Conservation (phyloP, 257 asterid genomes). For the Rhazya stricta region DNA sequence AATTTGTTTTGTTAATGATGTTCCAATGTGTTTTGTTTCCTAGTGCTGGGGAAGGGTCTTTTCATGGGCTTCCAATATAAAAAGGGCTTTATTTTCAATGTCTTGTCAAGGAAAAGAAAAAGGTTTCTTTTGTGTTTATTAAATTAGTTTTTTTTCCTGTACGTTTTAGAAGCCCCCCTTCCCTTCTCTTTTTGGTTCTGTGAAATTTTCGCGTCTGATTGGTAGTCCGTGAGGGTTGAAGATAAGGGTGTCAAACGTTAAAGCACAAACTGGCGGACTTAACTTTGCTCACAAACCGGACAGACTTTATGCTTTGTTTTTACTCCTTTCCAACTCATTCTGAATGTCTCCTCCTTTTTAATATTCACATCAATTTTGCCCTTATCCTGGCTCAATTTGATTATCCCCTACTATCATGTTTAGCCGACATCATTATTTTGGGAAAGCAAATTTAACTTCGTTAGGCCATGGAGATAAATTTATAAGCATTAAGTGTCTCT, state of each 20-base stretch:
- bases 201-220: neutral
- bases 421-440: neutral
- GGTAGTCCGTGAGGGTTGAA: neutral
- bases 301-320: neutral
- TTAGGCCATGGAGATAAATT: neutral
- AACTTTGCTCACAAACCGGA: neutral
- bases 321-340: slow-evolving; percentile 14
- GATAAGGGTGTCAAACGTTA: neutral
- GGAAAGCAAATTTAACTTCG: slow-evolving; percentile 2
- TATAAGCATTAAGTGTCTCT: slow-evolving; percentile 7
- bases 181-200: slow-evolving; percentile 1
- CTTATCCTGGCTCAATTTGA: neutral
- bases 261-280: neutral
- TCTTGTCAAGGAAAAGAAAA: slow-evolving; percentile 27
- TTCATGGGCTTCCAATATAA: slow-evolving; percentile 11
- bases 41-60: slow-evolving; percentile 16
- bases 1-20: slow-evolving; percentile 16
- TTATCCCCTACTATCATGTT: neutral
- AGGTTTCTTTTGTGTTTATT: neutral
- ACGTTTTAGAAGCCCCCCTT: neutral
- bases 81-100: neutral
- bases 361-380: slow-evolving; percentile 1
- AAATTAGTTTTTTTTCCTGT: neutral
- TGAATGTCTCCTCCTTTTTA: slow-evolving; percentile 10
- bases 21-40: slow-evolving; percentile 11